Percentiles rank a stretch among this genome's conserved stretches.
Evolutionary conservation across 495 filamentous ascomycete species (phyloP).

Genomic region (Penicillium canescens): DNA sequence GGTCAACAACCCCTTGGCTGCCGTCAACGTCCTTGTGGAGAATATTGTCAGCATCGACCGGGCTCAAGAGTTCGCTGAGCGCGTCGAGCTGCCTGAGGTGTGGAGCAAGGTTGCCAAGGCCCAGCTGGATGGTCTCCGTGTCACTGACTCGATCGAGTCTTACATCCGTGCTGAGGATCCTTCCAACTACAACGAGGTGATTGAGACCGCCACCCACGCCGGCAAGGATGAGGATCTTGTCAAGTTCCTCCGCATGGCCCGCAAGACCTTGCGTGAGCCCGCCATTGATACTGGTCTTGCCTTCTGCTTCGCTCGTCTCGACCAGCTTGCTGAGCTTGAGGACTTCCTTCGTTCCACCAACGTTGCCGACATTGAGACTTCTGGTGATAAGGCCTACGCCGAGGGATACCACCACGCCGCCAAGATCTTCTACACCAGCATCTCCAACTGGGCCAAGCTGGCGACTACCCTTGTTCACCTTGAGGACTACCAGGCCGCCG

Average conservation of each 20-base stretch:
- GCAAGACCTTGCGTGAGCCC: slow-evolving; percentile 93
- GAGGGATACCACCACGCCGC: slow-evolving; percentile 95
- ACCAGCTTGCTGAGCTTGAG: slow-evolving; percentile 90
- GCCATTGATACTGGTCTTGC: slow-evolving; percentile 91
- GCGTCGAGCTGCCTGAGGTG: slow-evolving; percentile 93
- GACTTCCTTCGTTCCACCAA: slow-evolving; percentile 95
- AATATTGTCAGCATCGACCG: slow-evolving; percentile 98
- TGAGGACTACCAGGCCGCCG: slow-evolving; percentile 95
- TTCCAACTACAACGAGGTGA: slow-evolving; percentile 91
- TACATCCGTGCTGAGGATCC: slow-evolving; percentile 96
- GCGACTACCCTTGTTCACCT: slow-evolving; percentile 96
- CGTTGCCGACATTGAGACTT: slow-evolving; percentile 91
- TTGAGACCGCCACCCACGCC: slow-evolving; percentile 92
- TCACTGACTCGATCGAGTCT: slow-evolving; percentile 91
- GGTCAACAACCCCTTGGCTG: slow-evolving; percentile 81
- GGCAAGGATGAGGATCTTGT: slow-evolving; percentile 98
- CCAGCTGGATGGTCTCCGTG: slow-evolving; percentile 92
- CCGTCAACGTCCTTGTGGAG: slow-evolving; percentile 91
- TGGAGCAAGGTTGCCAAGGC: slow-evolving; percentile 99
- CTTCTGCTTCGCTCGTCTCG: slow-evolving; percentile 87
- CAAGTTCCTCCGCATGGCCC: slow-evolving; percentile 95
- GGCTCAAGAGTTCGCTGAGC: slow-evolving; percentile 94
- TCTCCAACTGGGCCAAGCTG: slow-evolving; percentile 99
- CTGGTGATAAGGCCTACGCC: slow-evolving; percentile 95
- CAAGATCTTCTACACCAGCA: slow-evolving; percentile 98